Evolutionary conservation across 2,329 filamentous ascomycete species (phyloP), one percentile per base, ranked within the genome.

Genomic region (Alternaria arbusti): DNA sequence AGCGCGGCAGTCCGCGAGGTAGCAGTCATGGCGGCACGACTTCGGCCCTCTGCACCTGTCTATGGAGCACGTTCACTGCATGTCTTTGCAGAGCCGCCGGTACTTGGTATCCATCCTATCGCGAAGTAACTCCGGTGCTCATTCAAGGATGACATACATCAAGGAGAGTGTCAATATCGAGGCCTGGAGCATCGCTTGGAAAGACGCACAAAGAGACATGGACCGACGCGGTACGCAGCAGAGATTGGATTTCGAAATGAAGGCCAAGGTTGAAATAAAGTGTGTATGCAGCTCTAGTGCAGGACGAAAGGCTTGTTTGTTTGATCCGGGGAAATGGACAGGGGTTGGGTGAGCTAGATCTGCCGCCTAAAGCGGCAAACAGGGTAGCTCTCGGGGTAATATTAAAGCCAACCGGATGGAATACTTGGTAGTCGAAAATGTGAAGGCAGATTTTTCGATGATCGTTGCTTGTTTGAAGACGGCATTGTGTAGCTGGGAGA

Each of bases 201-300:
- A 65, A 60, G 46, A 58, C 49, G 61, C 55, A 57, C 43, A 46
- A 52, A 20, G 28, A 55, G 63, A 65, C 59, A 63, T 68, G 67
- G 50, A 59, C 20, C 49, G 13, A 36, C 15, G 20, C 17, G 60
- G 62, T 45, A 57, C 56, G 59, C 59, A 68, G 62, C 57, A 64
- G 63, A 51, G 45, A 50, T 63, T 63, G 66, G 66, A 69, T 69
- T 65, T 46, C 60, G 59, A 74, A 52, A 72, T 72, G 68, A 68
- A 68, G 58, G 70, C 62, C 68, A 66, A 69, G 65, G 70, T 74
- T 70, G 68, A 71, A 70, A 72, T 76, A 75, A 63, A 76, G 75
- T 75, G 71, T 61, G 71, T 63, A 67, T 62, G 70, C 68, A 70
- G 66, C 61, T 62, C 66, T 74, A 73, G 71, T 67, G 72, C 62